These are phyloP conservation scores for Aspergillus neoniger DNA, from an alignment of 2,329 filamentous ascomycete genomes.

Conservation along the genomic window DNA sequence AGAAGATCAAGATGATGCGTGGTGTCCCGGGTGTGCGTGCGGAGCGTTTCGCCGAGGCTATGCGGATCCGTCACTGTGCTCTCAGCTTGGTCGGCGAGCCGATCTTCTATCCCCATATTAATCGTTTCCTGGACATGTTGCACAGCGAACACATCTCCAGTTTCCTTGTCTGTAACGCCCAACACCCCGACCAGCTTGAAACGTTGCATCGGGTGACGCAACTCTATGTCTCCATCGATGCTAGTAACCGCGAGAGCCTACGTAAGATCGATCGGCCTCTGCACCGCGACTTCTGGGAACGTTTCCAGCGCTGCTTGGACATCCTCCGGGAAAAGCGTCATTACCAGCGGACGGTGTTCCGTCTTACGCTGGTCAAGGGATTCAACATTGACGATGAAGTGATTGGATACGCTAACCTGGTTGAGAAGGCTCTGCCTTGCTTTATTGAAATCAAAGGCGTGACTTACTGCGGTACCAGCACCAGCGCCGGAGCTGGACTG, in stretches of 20 bases:
- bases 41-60: conserved; percentile 88
- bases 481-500: conserved; percentile 78
- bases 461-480: conserved; percentile 91
- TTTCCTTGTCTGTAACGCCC: conserved; percentile 95
- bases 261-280: conserved; percentile 87
- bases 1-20: conserved; percentile 96
- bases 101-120: conserved; percentile 99
- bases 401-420: conserved; percentile 83
- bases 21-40: conserved; percentile 90
- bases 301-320: conserved; percentile 86
- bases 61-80: conserved; percentile 91
- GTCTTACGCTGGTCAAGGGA: conserved; percentile 92
- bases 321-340: conserved; percentile 82
- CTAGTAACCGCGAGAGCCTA: conserved; percentile 83
- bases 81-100: conserved; percentile 91
- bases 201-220: conserved; percentile 85
- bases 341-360: conserved; percentile 88
- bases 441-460: conserved; percentile 97
- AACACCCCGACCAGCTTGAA: conserved; percentile 88
- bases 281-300: conserved; percentile 96
- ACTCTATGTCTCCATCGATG: conserved; percentile 94
- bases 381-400: conserved; percentile 97
- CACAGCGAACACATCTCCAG: conserved; percentile 86
- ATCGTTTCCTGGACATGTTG: conserved; percentile 81
- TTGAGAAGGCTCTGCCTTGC: conserved; percentile 81